Evolutionary conservation across 306 rosid genomes (phyloP).

Genomic region (Ormosia semicastrata): DNA sequence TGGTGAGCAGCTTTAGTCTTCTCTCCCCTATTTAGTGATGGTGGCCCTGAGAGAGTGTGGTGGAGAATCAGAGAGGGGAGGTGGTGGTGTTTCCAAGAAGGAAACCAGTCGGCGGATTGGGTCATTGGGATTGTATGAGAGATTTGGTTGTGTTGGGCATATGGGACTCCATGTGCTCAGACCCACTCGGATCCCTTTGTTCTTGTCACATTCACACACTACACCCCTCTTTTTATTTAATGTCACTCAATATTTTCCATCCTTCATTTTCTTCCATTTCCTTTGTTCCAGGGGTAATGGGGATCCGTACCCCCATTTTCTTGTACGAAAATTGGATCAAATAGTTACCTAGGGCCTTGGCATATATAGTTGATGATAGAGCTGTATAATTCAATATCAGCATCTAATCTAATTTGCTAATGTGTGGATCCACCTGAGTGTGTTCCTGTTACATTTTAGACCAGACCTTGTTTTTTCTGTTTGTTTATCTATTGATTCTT

Average conservation of each 20-base stretch:
- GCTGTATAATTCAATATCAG: neutral
- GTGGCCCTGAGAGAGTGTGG: slow-evolving; percentile 26
- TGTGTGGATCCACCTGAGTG: slow-evolving; percentile 18
- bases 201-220: slow-evolving; percentile 65
- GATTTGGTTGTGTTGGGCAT: slow-evolving; percentile 81
- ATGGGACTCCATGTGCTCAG: slow-evolving; percentile 82
- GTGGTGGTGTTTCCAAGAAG: slow-evolving; percentile 89
- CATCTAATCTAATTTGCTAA: slow-evolving; percentile 1
- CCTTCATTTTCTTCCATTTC: neutral
- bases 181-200: slow-evolving; percentile 43
- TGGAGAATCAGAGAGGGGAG: slow-evolving; percentile 24
- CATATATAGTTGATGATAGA: slow-evolving; percentile 25
- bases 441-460: slow-evolving; percentile 12
- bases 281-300: slow-evolving; percentile 1
- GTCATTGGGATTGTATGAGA: slow-evolving; percentile 65
- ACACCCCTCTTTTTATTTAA: slow-evolving; percentile 12
- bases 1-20: slow-evolving; percentile 16
- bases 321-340: slow-evolving; percentile 25
- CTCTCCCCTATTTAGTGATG: slow-evolving; percentile 6
- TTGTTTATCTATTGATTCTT: neutral
- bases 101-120: slow-evolving; percentile 65
- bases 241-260: neutral
- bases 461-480: neutral
- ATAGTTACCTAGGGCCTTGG: slow-evolving; percentile 7
- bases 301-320: slow-evolving; percentile 40